Base-by-base conservation (phyloP, 1,284 basidiomycete genomes). In the Microbotryum violaceum region DNA sequence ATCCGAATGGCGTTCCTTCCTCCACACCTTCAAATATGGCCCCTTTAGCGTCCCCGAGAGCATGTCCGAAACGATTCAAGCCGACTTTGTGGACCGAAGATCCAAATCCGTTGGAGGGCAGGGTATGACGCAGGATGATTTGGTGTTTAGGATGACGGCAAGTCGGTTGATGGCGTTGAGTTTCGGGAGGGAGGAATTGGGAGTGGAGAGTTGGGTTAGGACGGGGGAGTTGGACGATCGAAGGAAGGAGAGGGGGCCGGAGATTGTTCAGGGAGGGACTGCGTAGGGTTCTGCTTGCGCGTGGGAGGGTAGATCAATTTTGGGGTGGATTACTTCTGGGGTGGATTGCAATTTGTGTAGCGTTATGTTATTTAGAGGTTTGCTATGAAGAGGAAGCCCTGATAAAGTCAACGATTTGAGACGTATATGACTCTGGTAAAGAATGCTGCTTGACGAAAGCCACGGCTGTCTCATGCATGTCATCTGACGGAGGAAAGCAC, bases 371-470 rank as follows among this genome's bases (percentile, higher is more conserved):
- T 42, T 42, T 3, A 31, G 14, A 2, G 37, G 3, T 42, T 14
- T 42, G 18, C 37, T 49, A 57, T 1, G n/a, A 6, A 4, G 48
- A 47, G 20, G 56, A 62, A 4, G 52, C 20, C 0, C 54, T 51
- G 61, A 98, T 96, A 75, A 97, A 98, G 46, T 82, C 80, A 27
- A 90, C 92, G n/a, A 98, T 88, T 75, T 97, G 84, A 68, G 97
- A 93, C 16, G 89, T 75, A 73, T 97, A 94, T 4, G 79, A 80
- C 63, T 83, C 74, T 0, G 94, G 88, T 12, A 99, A 80, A 37
- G 93, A 85, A 73, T 98, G 87, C 61, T 78, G 78, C 62, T 85
- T 80, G 54, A 98, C 77, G 79, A 98, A 99, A 27, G 83, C 82
- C 73, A 91, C 86, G 0, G 96, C 96, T 2, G 91, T 91, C 33